phyloP scores from a whole-genome alignment of 1,284 basidiomycete genomes.

The Apiotrichum akiyoshidainum region DNA sequence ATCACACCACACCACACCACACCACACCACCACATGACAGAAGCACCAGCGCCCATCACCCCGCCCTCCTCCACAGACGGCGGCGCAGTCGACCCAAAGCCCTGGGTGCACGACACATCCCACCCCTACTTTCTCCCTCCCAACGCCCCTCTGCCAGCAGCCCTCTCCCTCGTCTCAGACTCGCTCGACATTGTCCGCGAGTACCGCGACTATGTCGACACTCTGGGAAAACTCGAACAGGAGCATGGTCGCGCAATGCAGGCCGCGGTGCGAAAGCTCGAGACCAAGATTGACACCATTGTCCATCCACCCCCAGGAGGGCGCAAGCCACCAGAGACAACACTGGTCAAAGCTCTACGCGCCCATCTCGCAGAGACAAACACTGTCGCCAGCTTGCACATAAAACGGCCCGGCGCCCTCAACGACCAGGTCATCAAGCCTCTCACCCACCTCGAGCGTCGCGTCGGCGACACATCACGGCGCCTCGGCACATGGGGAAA shows the following conservation, averaged over 20 bases:
- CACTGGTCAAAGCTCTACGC: constrained; percentile 16
- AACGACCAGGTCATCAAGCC: constrained; percentile 20
- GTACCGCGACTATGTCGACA: constrained; percentile 27
- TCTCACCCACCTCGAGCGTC: constrained; percentile 15
- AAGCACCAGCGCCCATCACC: background rate
- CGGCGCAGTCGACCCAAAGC: background rate
- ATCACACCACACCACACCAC: no score
- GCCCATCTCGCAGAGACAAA: constrained; percentile 15
- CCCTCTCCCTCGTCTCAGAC: constrained; percentile 15
- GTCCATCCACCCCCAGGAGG: constrained; percentile 8
- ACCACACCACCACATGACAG: no score
- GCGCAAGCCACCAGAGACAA: constrained; percentile 13
- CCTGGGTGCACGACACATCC: constrained; percentile 18
- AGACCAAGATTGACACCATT: constrained; percentile 13
- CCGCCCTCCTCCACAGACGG: background rate
- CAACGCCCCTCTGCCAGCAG: background rate
- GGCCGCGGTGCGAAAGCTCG: constrained; percentile 21
- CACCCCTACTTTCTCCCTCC: constrained; percentile 23
- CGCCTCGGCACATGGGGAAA: constrained; percentile 18
- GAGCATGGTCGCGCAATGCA: constrained; percentile 21
- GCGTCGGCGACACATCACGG: constrained; percentile 15
- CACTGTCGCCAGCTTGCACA: constrained; percentile 18
- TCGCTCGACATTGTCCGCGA: constrained; percentile 21
- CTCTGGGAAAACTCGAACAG: constrained; percentile 18
- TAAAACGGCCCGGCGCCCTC: constrained; percentile 16